Evolutionary conservation across 192 early-diverging fungal species (phyloP), one percentile per base, ranked within the genome.

Genomic region (Umbelopsis vinacea): DNA sequence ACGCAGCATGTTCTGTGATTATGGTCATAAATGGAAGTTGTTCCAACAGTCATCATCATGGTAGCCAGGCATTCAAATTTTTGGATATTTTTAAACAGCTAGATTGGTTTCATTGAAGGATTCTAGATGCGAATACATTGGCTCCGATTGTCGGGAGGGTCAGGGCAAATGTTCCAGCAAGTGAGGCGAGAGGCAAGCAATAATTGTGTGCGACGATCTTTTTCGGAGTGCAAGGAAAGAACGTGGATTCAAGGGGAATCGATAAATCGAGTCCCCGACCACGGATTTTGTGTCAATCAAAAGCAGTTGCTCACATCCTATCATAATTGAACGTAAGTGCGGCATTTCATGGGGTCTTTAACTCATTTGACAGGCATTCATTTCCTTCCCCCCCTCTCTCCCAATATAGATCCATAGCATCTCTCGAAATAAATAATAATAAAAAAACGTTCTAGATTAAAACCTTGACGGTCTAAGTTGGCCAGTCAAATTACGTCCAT

Each of bases 151-250:
- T 23, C 53, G 53, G 14, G 26, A 12, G 17, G 57, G 33, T 37
- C 33, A 15, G 24, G 17, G 26, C 10, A 15, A 63, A 38, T 8
- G 8, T 22, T 29, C 33, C 1, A 43, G 40, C 40, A 43, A 43
- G 50, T 29, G 22, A 19, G 11, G 22, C 17, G 50, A 52, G 22
- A 50, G 4, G 48, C 8, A 40, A 40, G 40, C 5, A 43, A 6
- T 37, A 37, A 17, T 37, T 37, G 19, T 63, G 57, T 63, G 26
- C 57, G 57, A 63, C 57, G 57, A 63, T 63, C 57, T 63, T 10
- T 29, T 37, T 63, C 57, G 57, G 57, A 63, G 57, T 63, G 57
- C 10, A 29, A 63, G 57, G 2, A 63, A 29, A 35, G 57, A 63
- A 63, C 57, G 57, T 63, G 57, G 57, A 63, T 50, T 21, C 48